Conservation (phyloP, 176 grass and related monocot species). For the barley (Hordeum vulgare) region MorexV3_pseudomolecules_assembly NC_058522.1:265656689-265657188, state of each 20-base stretch:
- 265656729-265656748: constrained; percentile 7
- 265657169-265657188: not conserved
- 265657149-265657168: constrained; percentile 54
- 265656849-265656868: constrained; percentile 84
- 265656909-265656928: constrained; percentile 75
- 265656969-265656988: constrained; percentile 37
- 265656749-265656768: constrained; percentile 13
- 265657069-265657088: constrained; percentile 96
- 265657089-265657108: constrained; percentile 87
- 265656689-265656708: constrained; percentile 91
- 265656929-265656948: constrained; percentile 88
- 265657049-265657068: constrained; percentile 87
- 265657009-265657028: not conserved
- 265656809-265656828: constrained; percentile 70
- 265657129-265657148: constrained; percentile 96
- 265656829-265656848: constrained; percentile 99
- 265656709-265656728: not conserved
- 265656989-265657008: constrained; percentile 5
- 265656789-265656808: not conserved
- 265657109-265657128: constrained; percentile 75
- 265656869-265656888: constrained; percentile 71
- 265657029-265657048: constrained; percentile 66
- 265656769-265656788: not conserved
- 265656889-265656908: constrained; percentile 93
- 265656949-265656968: constrained; percentile 84